Evolutionary conservation across 1,284 basidiomycete species (phyloP), one percentile per base, ranked within the genome.

Genomic region (Sporisorium reilianum): DNA sequence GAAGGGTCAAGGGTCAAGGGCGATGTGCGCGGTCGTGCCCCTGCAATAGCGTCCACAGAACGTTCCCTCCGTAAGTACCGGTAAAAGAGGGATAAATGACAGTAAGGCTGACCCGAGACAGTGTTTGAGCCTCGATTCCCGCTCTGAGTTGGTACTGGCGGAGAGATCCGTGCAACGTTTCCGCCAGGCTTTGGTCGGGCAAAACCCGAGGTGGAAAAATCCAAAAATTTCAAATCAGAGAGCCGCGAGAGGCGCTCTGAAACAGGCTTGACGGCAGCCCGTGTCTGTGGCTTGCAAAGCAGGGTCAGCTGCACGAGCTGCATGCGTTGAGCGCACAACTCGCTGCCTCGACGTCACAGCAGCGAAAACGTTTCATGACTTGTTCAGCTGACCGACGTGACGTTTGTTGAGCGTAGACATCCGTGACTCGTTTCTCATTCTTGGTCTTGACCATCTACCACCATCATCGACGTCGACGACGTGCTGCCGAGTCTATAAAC

Each of bases 101-200:
- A n/a, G n/a, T 7, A 16, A n/a, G 25, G 26, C 45, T 26, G 36
- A 20, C 14, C 30, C 28, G 46, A 48, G 46, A 46, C 40, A n/a
- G 32, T 25, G 36, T 25, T 34, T 51, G 18, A n/a, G 20, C 30
- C 59, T 55, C 53, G 59, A 62, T 34, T 62, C 50, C 46, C 59
- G 45, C 49, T 32, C 20, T 16, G 10, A 41, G 6, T n/a, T 20
- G n/a, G 8, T 1, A 1, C 8, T 20, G n/a, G n/a, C 61, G 61
- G 61, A 63, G 23, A 63, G 41, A 52, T 63, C 61, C 61, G 60
- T 46, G 22, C 25, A 7, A 11, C n/a, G n/a, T n/a, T n/a, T 26
- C 44, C 11, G 9, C 18, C 5, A 48, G 16, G 20, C 20, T n/a
- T 45, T 38, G 38, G 46, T 36, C 55, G 55, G 55, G 38, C 46